Percentiles rank a stretch among this genome's conserved stretches.
These are phyloP conservation scores for Pestalotiopsis sp. DNA, from an alignment of 2,329 filamentous ascomycete genomes.

Conservation along the genomic window DNA sequence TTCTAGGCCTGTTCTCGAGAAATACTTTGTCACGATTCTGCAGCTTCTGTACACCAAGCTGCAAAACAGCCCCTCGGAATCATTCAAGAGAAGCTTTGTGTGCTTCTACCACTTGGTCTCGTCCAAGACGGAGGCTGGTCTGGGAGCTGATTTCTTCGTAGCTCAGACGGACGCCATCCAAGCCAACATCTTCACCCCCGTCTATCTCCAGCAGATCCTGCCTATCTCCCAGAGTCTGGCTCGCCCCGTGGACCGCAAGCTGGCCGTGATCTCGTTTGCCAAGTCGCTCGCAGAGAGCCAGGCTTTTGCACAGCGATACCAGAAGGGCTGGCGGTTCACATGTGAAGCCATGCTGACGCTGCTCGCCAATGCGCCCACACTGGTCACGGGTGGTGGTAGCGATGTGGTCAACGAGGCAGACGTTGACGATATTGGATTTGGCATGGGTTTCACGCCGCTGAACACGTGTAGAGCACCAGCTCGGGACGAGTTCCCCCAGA, in stretches of 20 bases:
- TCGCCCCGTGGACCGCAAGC: conserved; percentile 87
- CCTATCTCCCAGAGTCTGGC: conserved; percentile 87
- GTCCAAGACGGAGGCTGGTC: conserved; percentile 75
- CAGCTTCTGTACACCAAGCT: conserved; percentile 80
- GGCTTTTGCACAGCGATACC: conserved; percentile 79
- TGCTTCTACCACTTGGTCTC: conserved; percentile 94
- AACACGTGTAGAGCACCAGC: conserved; percentile 81
- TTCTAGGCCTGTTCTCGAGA: conserved; percentile 64
- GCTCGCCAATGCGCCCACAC: conserved; percentile 80
- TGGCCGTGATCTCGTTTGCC: conserved; percentile 88
- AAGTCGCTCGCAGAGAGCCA: conserved; percentile 88
- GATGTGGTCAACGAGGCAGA: conserved; percentile 85
- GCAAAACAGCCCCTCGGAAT: conserved; percentile 71
- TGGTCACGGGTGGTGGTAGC: conserved; percentile 66
- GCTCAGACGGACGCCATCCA: conserved; percentile 81
- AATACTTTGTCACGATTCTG: conserved; percentile 79
- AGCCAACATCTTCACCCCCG: conserved; percentile 74
- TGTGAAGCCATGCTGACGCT: conserved; percentile 88
- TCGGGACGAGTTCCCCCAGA: conserved; percentile 83
- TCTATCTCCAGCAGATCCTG: conserved; percentile 87
- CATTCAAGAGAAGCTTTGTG: conserved; percentile 83
- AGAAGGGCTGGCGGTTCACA: conserved; percentile 89
- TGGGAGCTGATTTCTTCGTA: conserved; percentile 92
- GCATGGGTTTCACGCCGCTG: conserved; percentile 89
- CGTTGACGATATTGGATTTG: conserved; percentile 93